Evolutionary conservation across 1,139 yeast genomes (phyloP).

Genomic region (Candida pseudoviswanathii): DNA sequence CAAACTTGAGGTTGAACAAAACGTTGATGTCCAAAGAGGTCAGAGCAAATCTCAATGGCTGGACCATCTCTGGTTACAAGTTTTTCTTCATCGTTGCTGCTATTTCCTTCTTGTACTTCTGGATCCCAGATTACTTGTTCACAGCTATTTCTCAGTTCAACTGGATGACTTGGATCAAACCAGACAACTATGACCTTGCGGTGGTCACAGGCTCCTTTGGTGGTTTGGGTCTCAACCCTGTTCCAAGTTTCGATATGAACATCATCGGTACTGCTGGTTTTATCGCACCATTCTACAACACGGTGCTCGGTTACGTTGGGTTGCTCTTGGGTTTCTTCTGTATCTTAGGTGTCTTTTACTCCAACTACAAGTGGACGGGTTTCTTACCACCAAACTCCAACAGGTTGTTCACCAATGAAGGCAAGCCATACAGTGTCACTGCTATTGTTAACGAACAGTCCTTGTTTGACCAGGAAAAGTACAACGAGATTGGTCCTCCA

Average conservation of each 20-base stretch:
- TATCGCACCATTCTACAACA: constrained; percentile 44
- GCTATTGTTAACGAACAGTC: constrained; percentile 34
- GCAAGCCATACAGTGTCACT: constrained; percentile 34
- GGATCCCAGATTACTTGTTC: constrained; percentile 47
- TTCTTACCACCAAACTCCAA: constrained; percentile 44
- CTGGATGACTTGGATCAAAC: constrained; percentile 52
- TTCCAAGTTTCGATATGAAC: constrained; percentile 51
- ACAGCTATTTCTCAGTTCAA: constrained; percentile 45
- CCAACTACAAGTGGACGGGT: constrained; percentile 43
- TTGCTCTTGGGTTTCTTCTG: constrained; percentile 33
- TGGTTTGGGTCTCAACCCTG: constrained; percentile 48
- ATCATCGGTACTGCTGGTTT: constrained; percentile 42
- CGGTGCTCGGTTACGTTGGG: constrained; percentile 40
- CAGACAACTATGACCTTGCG: constrained; percentile 41
- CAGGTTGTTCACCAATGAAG: constrained; percentile 37
- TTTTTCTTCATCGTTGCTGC: constrained; percentile 39
- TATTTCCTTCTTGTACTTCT: constrained; percentile 41
- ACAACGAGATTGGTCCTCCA: constrained; percentile 42
- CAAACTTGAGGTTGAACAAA: constrained; percentile 46
- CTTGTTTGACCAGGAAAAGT: constrained; percentile 33
- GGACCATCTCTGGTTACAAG: constrained; percentile 42
- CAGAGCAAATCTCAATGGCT: constrained; percentile 35
- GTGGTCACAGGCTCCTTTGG: constrained; percentile 40
- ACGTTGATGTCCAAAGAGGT: constrained; percentile 41
- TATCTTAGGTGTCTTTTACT: constrained; percentile 35